Percentiles rank a stretch among this genome's conserved stretches.
Evolutionary conservation across 345 rosid genomes (phyloP).

Genomic region (Syzygium oleosum): DNA sequence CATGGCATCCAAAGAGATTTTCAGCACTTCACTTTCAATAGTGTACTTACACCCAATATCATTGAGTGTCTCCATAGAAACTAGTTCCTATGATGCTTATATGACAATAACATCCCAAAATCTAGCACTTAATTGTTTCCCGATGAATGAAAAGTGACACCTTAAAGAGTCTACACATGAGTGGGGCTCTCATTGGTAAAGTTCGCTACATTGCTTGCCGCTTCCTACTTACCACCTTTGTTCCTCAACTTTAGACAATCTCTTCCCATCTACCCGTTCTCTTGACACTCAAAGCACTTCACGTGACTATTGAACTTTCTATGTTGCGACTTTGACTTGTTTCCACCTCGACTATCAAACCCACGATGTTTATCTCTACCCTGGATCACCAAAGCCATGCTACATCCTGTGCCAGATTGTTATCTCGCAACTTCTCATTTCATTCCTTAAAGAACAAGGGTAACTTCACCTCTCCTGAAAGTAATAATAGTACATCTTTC

Average conservation of each 20-base stretch:
- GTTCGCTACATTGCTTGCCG: accelerated
- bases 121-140: accelerated
- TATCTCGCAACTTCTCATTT: too few relatives aligned
- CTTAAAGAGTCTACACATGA: not conserved
- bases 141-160: accelerated
- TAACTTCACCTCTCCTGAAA: not conserved
- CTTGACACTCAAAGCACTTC: not conserved
- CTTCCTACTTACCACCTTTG: not conserved
- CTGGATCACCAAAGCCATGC: not conserved
- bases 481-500: too few relatives aligned
- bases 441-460: not conserved
- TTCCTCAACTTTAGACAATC: not conserved
- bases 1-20: not conserved
- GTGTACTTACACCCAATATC: not conserved
- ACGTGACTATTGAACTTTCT: not conserved
- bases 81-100: not conserved
- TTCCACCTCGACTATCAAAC: not conserved
- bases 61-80: not conserved
- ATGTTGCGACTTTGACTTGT: not conserved
- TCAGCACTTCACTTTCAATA: not conserved
- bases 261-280: too few relatives aligned
- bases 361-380: not conserved
- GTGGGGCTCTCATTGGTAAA: not conserved
- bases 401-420: not conserved
- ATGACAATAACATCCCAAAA: not conserved